Evolutionary conservation across 805 yeast genomes (phyloP), one percentile per base, ranked within the genome.

Genomic region (Saccharomycopsis babjevae): DNA sequence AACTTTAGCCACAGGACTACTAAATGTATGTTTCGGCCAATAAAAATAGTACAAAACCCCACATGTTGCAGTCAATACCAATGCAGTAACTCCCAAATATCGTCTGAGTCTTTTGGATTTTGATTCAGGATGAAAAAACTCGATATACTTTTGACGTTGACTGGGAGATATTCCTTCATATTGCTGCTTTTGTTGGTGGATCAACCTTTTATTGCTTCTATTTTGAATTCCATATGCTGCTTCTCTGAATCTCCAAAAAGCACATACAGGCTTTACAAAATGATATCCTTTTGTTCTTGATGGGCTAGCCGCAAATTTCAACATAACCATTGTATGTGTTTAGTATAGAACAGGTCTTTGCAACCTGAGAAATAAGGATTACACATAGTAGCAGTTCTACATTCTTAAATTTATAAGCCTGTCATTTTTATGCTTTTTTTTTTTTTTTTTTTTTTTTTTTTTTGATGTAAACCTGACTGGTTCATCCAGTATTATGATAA

Each of bases 21-120:
- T 89, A 66, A 83, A 85, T 1, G 86, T 82, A 67, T 84, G 87
- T 61, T 81, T 81, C 4, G 89, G 89, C 86, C 87, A 84, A 69
- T 76, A 81, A 61, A 76, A 64, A 71, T 73, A 75, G 74, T 75
- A 76, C 1, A 69, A 46, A 0, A 67, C 71, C 5, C 52, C 52
- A 46, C 52, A 46, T 10, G 52, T 46, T 25, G 28, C 25, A 10
- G 54, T 68, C 66, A 0, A 73, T 66, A 4, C 69, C 46, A 25
- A 32, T 18, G 39, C 55, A 15, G 40, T 4, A 25, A 22, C 10
- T 13, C 52, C 32, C 52, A 46, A 20, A 22, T 22, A 46, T 46
- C 52, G 22, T 46, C 28, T 46, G n/a, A 46, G 7, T 25, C 52
- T 46, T 10, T 46, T 46, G n/a, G 52, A 22, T 22, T 10, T 46